A percentile compares a stretch with the other conserved stretches of the same genome.
Evolutionary conservation across 371 early-diverging fungal species (phyloP).

Genomic region (Syncephalastrum sp.): DNA sequence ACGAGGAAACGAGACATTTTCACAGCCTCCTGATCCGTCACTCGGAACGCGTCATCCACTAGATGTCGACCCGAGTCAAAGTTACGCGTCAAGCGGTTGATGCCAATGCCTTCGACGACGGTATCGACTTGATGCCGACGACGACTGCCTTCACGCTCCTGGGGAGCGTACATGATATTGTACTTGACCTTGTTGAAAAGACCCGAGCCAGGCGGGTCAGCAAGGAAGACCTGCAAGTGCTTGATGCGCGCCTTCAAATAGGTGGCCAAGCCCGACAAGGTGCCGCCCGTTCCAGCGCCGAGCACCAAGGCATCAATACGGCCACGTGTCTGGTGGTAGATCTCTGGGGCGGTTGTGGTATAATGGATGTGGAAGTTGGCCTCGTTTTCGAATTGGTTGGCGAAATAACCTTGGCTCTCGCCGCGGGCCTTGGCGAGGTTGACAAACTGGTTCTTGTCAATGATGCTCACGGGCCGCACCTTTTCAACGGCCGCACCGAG

Average conservation of each 20-base stretch:
- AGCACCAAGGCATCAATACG: conserved; percentile 81
- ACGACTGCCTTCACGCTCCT: conserved; percentile 89
- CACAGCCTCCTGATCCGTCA: conserved; percentile 89
- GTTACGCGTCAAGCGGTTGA: conserved; percentile 92
- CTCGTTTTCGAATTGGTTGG: conserved; percentile 93
- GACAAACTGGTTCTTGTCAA: conserved; percentile 90
- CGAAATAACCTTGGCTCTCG: conserved; percentile 66
- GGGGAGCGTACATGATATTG: conserved; percentile 85
- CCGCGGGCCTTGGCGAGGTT: conserved; percentile 84
- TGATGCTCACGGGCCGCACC: conserved; percentile 90
- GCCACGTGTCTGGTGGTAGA: conserved; percentile 71
- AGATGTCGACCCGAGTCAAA: conserved; percentile 63
- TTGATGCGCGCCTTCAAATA: conserved; percentile 75
- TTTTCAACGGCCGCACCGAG: conserved; percentile 91
- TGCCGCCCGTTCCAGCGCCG: conserved; percentile 95
- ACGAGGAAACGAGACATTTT: conserved; percentile 89
- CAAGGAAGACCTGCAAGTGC: conserved; percentile 70
- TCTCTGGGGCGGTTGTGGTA: conserved; percentile 88
- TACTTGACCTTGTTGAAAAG: conserved; percentile 89
- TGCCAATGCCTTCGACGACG: conserved; percentile 94
- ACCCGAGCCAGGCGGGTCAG: conserved; percentile 94
- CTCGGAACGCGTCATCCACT: conserved; percentile 87
- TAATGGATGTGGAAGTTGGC: conserved; percentile 84
- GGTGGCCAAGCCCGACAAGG: conserved; percentile 82
- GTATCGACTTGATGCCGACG: conserved; percentile 95